Conservation (phyloP, 1,284 basidiomycete genomes). For the Tilletiaria anomala region DNA sequence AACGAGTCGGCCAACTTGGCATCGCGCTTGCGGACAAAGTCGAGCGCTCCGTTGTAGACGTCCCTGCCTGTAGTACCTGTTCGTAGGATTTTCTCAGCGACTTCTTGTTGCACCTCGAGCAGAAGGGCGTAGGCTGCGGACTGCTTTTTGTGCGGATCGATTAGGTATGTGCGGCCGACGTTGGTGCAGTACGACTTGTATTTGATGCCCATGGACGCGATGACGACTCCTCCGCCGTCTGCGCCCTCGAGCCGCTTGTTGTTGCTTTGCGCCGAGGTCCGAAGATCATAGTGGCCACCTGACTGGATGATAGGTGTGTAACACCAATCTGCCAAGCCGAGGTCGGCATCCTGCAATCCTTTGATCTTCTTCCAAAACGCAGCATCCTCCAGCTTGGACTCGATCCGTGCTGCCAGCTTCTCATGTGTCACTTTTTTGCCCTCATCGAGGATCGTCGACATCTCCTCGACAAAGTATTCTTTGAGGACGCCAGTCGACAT, state of each 20-base stretch:
- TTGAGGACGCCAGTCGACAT: constrained; percentile 73
- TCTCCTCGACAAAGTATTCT: constrained; percentile 71
- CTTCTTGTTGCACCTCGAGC: constrained; percentile 61
- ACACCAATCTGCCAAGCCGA: constrained; percentile 73
- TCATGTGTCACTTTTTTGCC: constrained; percentile 82
- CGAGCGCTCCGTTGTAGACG: constrained; percentile 62
- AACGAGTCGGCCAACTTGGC: constrained; percentile 69
- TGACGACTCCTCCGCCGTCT: constrained; percentile 67
- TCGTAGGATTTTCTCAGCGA: constrained; percentile 57
- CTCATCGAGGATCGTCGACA: constrained; percentile 78
- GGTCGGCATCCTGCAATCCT: constrained; percentile 55
- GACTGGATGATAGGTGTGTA: constrained; percentile 94
- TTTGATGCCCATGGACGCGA: constrained; percentile 74
- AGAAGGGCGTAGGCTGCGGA: constrained; percentile 76
- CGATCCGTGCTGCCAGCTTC: constrained; percentile 64
- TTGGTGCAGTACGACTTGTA: constrained; percentile 89
- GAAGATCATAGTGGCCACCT: constrained; percentile 74
- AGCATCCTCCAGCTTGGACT: constrained; percentile 67
- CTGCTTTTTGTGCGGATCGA: constrained; percentile 77
- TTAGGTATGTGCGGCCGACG: constrained; percentile 81
- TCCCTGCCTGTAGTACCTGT: constrained; percentile 66
- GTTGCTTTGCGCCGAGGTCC: constrained; percentile 70
- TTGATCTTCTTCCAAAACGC: constrained; percentile 53
- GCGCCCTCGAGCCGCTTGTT: constrained; percentile 52
- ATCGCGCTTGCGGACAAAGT: constrained; percentile 60